Evolutionary conservation across 192 early-diverging fungal genomes (phyloP).

Genomic region (Backusella parvicylindrica): DNA sequence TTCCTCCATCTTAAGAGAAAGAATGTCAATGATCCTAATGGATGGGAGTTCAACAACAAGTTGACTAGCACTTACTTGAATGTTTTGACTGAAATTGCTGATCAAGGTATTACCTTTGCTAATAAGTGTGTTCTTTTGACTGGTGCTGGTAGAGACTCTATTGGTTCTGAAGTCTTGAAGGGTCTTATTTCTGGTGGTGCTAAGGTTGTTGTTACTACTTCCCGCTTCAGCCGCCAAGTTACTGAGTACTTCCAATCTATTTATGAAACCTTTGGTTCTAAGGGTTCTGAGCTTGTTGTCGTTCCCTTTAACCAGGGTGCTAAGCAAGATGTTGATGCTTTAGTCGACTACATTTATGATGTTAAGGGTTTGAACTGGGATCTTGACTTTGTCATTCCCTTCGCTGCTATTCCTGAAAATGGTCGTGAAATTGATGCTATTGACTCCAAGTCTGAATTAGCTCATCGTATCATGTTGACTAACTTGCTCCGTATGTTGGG

Average conservation of each 20-base stretch:
- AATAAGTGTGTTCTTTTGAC: slow-evolving; percentile 85
- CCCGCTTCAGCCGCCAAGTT: slow-evolving; percentile 74
- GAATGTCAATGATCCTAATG: slow-evolving; percentile 60
- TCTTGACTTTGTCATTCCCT: slow-evolving; percentile 92
- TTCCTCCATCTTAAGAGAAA: slow-evolving; percentile 77
- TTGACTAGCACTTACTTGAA: slow-evolving; percentile 82
- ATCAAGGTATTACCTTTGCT: slow-evolving; percentile 82
- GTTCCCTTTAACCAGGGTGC: slow-evolving; percentile 96
- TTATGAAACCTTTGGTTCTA: slow-evolving; percentile 86
- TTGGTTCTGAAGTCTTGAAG: slow-evolving; percentile 81
- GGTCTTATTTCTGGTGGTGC: slow-evolving; percentile 85
- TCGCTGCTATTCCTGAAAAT: slow-evolving; percentile 90
- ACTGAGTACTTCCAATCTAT: slow-evolving; percentile 86
- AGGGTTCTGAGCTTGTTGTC: slow-evolving; percentile 78
- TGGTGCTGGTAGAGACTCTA: slow-evolving; percentile 87
- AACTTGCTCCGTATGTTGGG: slow-evolving; percentile 88
- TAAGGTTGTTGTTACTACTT: slow-evolving; percentile 88
- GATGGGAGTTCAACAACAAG: slow-evolving; percentile 81
- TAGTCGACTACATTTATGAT: slow-evolving; percentile 90
- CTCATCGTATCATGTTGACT: slow-evolving; percentile 93
- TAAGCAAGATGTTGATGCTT: slow-evolving; percentile 71
- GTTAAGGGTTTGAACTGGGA: slow-evolving; percentile 85
- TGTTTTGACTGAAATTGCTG: slow-evolving; percentile 75
- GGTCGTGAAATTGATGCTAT: slow-evolving; percentile 84
- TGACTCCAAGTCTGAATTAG: slow-evolving; percentile 86